These are phyloP conservation scores for Cytospora paraplurivora DNA, from an alignment of 2,329 filamentous ascomycete genomes.

Conservation along the genomic window DNA sequence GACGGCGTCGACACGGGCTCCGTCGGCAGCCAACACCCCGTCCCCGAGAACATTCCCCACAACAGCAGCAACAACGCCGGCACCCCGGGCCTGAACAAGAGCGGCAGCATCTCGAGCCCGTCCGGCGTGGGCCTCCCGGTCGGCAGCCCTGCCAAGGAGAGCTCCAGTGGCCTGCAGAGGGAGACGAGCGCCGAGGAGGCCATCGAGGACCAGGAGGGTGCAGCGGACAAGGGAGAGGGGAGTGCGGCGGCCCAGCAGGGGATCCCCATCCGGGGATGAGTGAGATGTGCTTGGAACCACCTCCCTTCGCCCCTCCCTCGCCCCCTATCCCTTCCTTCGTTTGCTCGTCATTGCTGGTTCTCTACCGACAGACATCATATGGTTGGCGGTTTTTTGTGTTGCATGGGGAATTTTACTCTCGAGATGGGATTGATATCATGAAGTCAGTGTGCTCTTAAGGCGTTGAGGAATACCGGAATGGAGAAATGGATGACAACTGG, in stretches of 20 bases:
- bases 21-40: conserved; percentile 91
- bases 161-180: conserved; percentile 74
- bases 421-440: conserved; percentile 6
- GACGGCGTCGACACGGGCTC: conserved; percentile 90
- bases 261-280: conserved; percentile 66
- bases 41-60: conserved; percentile 93
- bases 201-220: conserved; percentile 32
- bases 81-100: conserved; percentile 25
- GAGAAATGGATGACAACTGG: conserved; percentile 18
- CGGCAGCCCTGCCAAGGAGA: conserved; percentile 87
- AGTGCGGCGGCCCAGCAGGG: conserved; percentile 41
- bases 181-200: conserved; percentile 71
- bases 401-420: conserved; percentile 2
- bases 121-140: conserved; percentile 48
- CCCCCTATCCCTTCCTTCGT: background rate
- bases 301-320: background rate
- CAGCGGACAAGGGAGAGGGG: conserved; percentile 36
- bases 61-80: conserved; percentile 53
- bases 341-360: conserved; percentile 1
- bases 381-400: background rate
- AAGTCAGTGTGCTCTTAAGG: conserved; percentile 15
- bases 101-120: conserved; percentile 45
- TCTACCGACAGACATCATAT: background rate
- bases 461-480: conserved; percentile 20
- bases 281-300: background rate